Evolutionary conservation across 345 rosid genomes (phyloP).

Genomic region (Conringia planisiliqua): DNA sequence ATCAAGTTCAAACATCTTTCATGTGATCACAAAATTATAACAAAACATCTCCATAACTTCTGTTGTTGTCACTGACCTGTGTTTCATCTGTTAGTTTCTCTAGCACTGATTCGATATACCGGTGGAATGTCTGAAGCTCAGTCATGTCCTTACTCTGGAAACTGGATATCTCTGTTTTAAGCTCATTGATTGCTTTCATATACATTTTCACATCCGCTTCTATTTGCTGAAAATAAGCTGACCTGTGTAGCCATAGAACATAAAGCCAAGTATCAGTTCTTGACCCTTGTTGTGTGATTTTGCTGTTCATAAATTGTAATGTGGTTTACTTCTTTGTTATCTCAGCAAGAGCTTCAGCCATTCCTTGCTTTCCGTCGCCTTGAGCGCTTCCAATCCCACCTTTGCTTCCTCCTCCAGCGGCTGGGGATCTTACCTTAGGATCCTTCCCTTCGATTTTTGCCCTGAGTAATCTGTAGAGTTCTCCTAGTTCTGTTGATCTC

Average conservation of each 20-base stretch:
- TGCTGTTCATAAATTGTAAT: background rate
- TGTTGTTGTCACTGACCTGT: constrained; percentile 48
- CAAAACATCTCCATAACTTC: background rate
- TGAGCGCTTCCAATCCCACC: constrained; percentile 1
- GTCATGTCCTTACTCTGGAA: constrained; percentile 73
- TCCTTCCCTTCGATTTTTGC: constrained; percentile 67
- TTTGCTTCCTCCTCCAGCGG: constrained; percentile 29
- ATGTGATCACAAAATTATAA: background rate
- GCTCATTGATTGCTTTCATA: constrained; percentile 48
- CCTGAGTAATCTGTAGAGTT: constrained; percentile 55
- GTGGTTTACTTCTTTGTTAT: constrained; percentile 60
- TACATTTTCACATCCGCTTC: constrained; percentile 75
- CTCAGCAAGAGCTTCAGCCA: constrained; percentile 98
- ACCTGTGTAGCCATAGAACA: constrained; percentile 43
- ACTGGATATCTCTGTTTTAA: constrained; percentile 47
- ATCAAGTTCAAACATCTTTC: background rate
- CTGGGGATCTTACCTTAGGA: constrained; percentile 33
- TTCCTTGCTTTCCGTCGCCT: constrained; percentile 65
- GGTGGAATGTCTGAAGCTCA: constrained; percentile 63
- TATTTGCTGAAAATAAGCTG: constrained; percentile 80
- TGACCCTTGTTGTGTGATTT: background rate
- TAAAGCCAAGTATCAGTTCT: constrained; percentile 5
- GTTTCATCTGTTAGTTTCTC: constrained; percentile 81
- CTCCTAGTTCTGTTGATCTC: constrained; percentile 72
- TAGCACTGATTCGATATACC: constrained; percentile 63